phyloP scores from a whole-genome alignment of 2,329 filamentous ascomycete genomes.

The Botrytis deweyae region DNA sequence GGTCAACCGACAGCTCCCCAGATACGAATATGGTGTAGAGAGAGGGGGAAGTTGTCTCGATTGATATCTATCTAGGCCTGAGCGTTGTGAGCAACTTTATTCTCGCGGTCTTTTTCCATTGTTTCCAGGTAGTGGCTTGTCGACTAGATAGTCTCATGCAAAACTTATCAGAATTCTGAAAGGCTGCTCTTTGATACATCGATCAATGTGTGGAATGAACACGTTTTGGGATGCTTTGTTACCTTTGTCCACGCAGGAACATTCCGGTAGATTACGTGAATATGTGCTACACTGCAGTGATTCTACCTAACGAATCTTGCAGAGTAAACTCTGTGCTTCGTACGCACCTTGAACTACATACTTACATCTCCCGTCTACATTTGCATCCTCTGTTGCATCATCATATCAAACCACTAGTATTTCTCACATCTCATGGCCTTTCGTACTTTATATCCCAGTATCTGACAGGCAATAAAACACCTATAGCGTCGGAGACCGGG shows the following conservation, averaged over 20 bases:
- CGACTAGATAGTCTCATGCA: not conserved
- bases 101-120: not conserved
- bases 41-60: not conserved
- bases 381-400: not conserved
- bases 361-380: not conserved
- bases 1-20: not conserved
- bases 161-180: not conserved
- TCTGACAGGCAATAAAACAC: not conserved
- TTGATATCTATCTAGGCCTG: not conserved
- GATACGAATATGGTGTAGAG: not conserved
- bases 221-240: not conserved
- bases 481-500: not conserved
- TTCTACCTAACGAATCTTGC: not conserved
- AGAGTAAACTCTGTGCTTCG: not conserved
- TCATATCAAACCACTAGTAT: not conserved
- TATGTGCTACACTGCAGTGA: not conserved
- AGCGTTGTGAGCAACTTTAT: not conserved
- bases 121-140: not conserved
- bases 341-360: not conserved
- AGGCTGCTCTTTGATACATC: not conserved
- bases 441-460: not conserved
- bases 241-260: not conserved
- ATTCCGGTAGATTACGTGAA: not conserved
- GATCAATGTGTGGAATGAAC: not conserved
- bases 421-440: not conserved